Evolutionary conservation across 1,139 yeast species (phyloP), one percentile per base, ranked within the genome.

Genomic region (Lodderomyces orthopsilosis): DNA sequence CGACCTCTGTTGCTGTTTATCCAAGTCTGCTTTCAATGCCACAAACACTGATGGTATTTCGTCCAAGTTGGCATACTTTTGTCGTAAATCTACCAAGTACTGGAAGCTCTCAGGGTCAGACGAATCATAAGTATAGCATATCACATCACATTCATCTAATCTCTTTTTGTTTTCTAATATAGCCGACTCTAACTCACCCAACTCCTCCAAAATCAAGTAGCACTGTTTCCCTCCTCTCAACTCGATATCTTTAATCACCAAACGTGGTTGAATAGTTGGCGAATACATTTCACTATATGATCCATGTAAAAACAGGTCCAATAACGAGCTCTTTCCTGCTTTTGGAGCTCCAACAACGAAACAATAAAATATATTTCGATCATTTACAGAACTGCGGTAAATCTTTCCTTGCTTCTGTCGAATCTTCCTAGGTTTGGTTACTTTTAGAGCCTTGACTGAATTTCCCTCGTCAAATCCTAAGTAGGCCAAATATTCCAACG

Each of bases 41-140:
- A 90, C 98, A 58, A 84, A 88, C 0, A 91, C 84, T 4, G 87
- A 77, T 0, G 98, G 98, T 2, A 91, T 68, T 43, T 80, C 80
- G 54, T 81, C 83, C 34, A 91, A 65, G 13, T 53, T 43, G 34
- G 34, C 67, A 55, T 84, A 80, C 47, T 71, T 75, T 38, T 73
- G 68, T 21, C 90, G 69, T 22, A 90, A 63, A 23, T 86, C 85
- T 23, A 86, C 84, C 44, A 91, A 67, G 58, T 87, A 83, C 43
- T 90, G 88, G 62, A 93, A 93, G 41, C 96, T 87, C 44, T 91
- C 95, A 0, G 98, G 97, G 58, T 93, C 97, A 1, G 96, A 85
- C 0, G 97, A 89, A 61, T 93, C 98, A 61, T 93, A 93, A 0
- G 90, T 78, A 57, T 86, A 77, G 61, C 98, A 93, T 1, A 93